Evolutionary conservation across 1,139 yeast species (phyloP), one percentile per base, ranked within the genome.

Genomic region (Zygosaccharomyces pseudobailii): DNA sequence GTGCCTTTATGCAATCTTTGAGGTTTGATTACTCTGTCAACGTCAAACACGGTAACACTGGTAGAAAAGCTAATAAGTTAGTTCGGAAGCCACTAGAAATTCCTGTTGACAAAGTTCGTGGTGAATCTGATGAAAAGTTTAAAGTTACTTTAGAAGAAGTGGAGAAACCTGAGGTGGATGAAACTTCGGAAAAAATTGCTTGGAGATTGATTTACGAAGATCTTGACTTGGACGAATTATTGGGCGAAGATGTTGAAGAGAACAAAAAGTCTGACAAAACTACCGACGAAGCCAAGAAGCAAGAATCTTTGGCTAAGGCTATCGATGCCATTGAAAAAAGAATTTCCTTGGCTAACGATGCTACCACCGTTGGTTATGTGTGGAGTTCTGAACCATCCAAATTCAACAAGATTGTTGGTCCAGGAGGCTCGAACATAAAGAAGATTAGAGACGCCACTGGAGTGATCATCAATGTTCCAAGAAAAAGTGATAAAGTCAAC

Each of bases 361-460:
- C 73, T 47, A 69, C 72, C 45, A 60, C 70, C 38, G 67, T 67
- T 38, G 84, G 78, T 9, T 79, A 69, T 65, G 58, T 80, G 49
- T 76, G 79, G 75, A 62, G 74, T 32, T 68, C 78, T 27, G 70
- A 73, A 43, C 63, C 75, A n/a, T 60, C 66, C 31, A 64, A 66
- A 42, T 77, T 78, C 59, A 76, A 85, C 49, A 77, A 75, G 65
- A 73, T 87, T 43, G 77, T 88, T 57, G 96, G 96, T 5, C 82
- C 88, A 21, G 83, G 79, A 57, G 96, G 96, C 41, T 68, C 82
- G 31, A 81, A 78, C 55, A 75, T 87, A 59, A 80, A 77, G 59
- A 71, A 71, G 54, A 76, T 87, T 50, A 80, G 95, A 68, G 71
- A 71, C 36, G 71, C 75, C 52, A 71, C 84, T 20, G 80, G 77